These are phyloP conservation scores for Alnus glutinosa DNA, from an alignment of 306 rosid genomes.

Conservation along the genomic window DNA sequence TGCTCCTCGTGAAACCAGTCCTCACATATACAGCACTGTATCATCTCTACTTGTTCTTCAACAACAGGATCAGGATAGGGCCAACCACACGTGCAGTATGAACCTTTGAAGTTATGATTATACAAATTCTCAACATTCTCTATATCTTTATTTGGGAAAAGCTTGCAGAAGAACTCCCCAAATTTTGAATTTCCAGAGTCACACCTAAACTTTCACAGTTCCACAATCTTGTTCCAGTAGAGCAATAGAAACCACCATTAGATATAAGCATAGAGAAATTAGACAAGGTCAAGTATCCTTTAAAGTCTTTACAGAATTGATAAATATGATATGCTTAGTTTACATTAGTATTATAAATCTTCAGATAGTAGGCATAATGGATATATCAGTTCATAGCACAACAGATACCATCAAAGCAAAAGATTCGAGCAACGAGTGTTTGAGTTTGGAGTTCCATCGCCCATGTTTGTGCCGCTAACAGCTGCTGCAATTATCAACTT, in stretches of 20 bases:
- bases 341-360: neutral
- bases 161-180: constrained; percentile 84
- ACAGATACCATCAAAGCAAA: neutral
- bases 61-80: constrained; percentile 95
- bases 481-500: no score
- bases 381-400: constrained; percentile 13
- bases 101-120: constrained; percentile 92
- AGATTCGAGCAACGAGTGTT: neutral
- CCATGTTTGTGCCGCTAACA: no score
- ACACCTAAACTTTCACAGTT: constrained; percentile 88
- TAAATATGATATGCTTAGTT: neutral
- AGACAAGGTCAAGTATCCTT: constrained; percentile 9
- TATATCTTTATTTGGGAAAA: constrained; percentile 72
- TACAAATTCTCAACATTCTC: constrained; percentile 73
- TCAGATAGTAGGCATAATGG: neutral
- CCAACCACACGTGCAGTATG: constrained; percentile 85
- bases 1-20: constrained; percentile 99
- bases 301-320: constrained; percentile 11
- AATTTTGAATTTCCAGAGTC: constrained; percentile 98
- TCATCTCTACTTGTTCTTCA: constrained; percentile 95
- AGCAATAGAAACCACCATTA: constrained; percentile 24
- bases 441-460: no score
- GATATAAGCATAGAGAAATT: constrained; percentile 2
- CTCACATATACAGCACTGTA: constrained; percentile 93
- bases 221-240: constrained; percentile 67